Evolutionary conservation across 1,284 basidiomycete genomes (phyloP).

Genomic region (Apiotrichum akiyoshidainum): DNA sequence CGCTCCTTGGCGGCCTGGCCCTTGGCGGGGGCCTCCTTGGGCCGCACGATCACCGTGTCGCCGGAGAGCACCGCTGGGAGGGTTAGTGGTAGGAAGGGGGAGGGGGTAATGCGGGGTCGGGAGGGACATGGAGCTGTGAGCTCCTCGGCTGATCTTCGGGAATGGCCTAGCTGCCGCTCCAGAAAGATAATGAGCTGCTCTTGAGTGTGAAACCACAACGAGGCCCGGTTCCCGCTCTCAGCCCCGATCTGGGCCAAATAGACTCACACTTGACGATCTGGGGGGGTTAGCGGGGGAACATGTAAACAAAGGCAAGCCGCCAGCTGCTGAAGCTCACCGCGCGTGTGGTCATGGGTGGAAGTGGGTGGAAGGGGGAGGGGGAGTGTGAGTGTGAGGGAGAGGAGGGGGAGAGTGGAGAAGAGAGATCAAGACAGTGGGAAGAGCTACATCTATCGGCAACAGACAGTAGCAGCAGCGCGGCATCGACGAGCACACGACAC

Average conservation of each 20-base stretch:
- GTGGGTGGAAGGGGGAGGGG: not conserved
- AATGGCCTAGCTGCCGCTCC: not conserved
- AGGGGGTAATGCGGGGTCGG: no score
- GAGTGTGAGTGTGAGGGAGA: no score
- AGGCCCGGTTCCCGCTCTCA: not conserved
- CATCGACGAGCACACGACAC: no score
- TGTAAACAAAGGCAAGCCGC: not conserved
- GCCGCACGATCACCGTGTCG: slow-evolving; percentile 75
- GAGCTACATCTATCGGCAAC: no score
- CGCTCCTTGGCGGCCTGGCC: slow-evolving; percentile 84
- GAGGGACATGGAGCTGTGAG: not conserved
- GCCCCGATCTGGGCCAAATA: no score
- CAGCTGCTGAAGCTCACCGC: slow-evolving; percentile 44
- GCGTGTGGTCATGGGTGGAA: slow-evolving; percentile 40
- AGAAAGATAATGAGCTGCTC: not conserved
- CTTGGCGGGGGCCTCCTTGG: slow-evolving; percentile 67
- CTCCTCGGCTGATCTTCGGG: not conserved
- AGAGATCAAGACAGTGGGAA: no score
- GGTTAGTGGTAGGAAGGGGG: not conserved
- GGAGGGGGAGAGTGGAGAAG: no score
- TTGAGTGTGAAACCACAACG: not conserved
- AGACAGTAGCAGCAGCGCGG: no score
- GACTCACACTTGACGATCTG: slow-evolving; percentile 50
- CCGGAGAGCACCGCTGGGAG: slow-evolving; percentile 75
- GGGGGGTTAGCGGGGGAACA: slow-evolving; percentile 8